Percentiles rank a stretch among this genome's conserved stretches.
These are phyloP conservation scores for Cenchrus purpureus DNA, from an alignment of 176 grass and related monocot genomes.

Conservation along the genomic window DNA sequence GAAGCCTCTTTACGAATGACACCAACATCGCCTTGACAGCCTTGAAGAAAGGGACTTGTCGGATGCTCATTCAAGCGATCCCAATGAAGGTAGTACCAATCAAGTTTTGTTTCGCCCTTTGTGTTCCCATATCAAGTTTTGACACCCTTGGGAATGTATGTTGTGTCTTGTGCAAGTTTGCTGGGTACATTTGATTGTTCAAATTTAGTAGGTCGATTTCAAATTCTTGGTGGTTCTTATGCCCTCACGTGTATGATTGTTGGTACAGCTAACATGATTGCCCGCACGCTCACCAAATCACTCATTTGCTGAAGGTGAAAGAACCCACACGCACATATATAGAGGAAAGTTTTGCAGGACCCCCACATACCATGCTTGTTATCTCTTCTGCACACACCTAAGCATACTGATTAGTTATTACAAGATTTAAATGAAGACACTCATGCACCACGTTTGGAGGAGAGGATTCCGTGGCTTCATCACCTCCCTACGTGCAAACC, in stretches of 20 bases:
- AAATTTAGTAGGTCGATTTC: neutral
- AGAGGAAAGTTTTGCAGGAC: too few species aligned
- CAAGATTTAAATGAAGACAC: too few species aligned
- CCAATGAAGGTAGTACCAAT: neutral
- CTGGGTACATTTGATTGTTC: neutral
- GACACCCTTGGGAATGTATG: neutral
- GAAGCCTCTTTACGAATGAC: slow-evolving; percentile 10
- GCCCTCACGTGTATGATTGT: neutral
- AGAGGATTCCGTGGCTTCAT: too few species aligned
- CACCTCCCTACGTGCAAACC: too few species aligned
- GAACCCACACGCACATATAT: too few species aligned
- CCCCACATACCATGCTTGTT: too few species aligned
- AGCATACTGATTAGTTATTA: too few species aligned
- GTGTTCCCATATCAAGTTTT: neutral
- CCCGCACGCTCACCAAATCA: too few species aligned
- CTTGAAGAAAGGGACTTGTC: neutral
- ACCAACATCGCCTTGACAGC: neutral
- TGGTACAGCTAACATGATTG: too few species aligned
- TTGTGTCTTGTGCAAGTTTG: neutral
- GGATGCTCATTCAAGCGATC: slow-evolving; percentile 14
- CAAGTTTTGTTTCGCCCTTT: neutral
- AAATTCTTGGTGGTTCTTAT: neutral
- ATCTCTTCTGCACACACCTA: too few species aligned
- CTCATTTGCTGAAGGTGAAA: too few species aligned
- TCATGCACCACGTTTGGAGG: too few species aligned